Conservation (phyloP, 2,329 filamentous ascomycete species). For the Colletotrichum lentis region DNA sequence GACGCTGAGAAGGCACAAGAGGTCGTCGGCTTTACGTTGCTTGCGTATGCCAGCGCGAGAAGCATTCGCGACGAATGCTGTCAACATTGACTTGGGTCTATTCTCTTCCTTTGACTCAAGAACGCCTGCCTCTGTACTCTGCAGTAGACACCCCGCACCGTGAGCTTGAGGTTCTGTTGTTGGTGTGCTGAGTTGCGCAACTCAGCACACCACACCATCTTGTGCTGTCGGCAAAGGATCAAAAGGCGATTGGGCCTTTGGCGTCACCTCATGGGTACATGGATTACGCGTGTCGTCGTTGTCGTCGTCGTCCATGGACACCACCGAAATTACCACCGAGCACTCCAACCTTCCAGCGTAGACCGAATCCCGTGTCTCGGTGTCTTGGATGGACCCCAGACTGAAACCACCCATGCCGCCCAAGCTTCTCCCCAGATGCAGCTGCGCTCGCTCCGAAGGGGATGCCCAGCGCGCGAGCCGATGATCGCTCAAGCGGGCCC, state of each 20-base stretch:
- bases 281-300: slow-evolving; percentile 28
- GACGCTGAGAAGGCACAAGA: background rate
- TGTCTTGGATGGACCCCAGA: slow-evolving; percentile 19
- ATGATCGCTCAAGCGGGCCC: slow-evolving; percentile 30
- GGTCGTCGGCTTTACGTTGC: background rate
- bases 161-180: slow-evolving; percentile 31
- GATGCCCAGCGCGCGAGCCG: slow-evolving; percentile 21
- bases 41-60: background rate
- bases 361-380: slow-evolving; percentile 22
- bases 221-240: background rate
- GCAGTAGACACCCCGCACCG: slow-evolving; percentile 16
- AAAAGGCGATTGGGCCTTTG: slow-evolving; percentile 18
- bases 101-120: slow-evolving; percentile 7
- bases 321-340: slow-evolving; percentile 1
- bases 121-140: slow-evolving; percentile 1
- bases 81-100: background rate
- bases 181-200: too few species aligned
- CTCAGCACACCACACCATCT: slow-evolving; percentile 33
- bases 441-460: slow-evolving; percentile 9
- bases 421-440: slow-evolving; percentile 33
- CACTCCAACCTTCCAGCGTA: background rate
- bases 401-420: slow-evolving; percentile 31
- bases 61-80: slow-evolving; percentile 11
- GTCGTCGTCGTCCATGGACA: background rate
- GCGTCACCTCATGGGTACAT: slow-evolving; percentile 17